phyloP scores from a whole-genome alignment of 106 monocot genomes.

The Iris macrosiphon region DNA sequence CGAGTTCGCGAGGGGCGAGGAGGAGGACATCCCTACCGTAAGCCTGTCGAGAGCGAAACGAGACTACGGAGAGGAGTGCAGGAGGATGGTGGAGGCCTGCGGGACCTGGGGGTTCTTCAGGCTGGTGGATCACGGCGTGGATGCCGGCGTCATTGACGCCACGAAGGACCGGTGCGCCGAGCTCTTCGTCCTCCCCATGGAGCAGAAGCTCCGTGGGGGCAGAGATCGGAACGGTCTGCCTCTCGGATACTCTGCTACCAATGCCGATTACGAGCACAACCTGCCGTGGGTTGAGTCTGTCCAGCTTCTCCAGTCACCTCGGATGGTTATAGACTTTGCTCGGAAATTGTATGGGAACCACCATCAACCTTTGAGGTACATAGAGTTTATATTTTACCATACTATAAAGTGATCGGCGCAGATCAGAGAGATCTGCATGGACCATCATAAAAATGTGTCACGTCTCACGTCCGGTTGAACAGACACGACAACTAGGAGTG shows the following conservation, averaged over 20 bases:
- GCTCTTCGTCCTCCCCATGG: constrained; percentile 4
- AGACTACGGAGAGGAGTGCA: constrained; percentile 5
- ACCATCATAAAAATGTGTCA: no score
- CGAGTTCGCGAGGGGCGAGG: background rate
- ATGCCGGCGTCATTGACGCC: background rate
- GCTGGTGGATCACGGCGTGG: constrained; percentile 9
- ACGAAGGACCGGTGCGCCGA: constrained; percentile 2
- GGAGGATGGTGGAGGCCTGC: constrained; percentile 11
- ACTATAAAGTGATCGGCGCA: no score
- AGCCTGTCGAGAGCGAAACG: background rate
- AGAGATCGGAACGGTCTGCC: constrained; percentile 6
- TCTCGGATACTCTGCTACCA: constrained; percentile 11
- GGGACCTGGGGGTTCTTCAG: constrained; percentile 9
- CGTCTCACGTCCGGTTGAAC: no score
- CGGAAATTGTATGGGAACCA: constrained; percentile 6
- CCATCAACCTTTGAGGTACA: constrained; percentile 9
- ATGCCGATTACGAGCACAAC: constrained; percentile 6
- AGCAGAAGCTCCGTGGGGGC: constrained; percentile 5
- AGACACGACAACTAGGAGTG: no score
- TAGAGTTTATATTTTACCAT: no score
- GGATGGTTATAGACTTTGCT: constrained; percentile 2
- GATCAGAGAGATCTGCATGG: no score
- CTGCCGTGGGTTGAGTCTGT: constrained; percentile 15
- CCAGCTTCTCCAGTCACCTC: constrained; percentile 4
- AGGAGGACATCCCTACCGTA: constrained; percentile 4